Base-by-base conservation (phyloP, 2,329 filamentous ascomycete genomes). In the Aureobasidium leucospermi region DNA sequence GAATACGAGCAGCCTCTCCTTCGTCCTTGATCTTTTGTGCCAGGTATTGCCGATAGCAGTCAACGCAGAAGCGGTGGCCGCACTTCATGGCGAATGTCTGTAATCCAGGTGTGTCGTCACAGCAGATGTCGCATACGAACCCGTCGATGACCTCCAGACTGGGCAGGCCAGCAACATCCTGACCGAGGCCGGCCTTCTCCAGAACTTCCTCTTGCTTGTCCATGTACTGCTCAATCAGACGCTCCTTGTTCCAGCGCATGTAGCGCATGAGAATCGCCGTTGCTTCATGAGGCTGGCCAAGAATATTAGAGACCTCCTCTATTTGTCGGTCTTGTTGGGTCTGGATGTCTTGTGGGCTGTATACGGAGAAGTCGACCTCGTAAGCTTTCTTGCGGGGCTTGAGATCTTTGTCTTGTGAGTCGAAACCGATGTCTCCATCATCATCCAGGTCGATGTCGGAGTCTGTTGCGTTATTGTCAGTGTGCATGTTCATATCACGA, bases 121-220 rank as follows among this genome's bases (percentile, higher is more conserved):
- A 97, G 77, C 94, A 99, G 64, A 99, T 99, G 63, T 96, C 91
- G 75, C 94, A 99, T 67, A 83, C 79, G 72, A 99, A 99, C 8
- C 86, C 90, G 13, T 84, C 79, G 16, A 93, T 76, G 15, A 79
- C 77, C 70, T 92, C 83, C 3, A 95, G 81, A 68, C 83, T 86
- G 1, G 89, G 88, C 10, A 81, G 79, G 10, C 77, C 76, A 1
- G 77, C 75, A n/a, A 82, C 79, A 62, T 79, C 84, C 58, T 85
- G 82, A 38, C 86, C 87, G 32, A 99, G 76, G 0, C 94, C 94
- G 13, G 93, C 92, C 62, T 85, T 86, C 67, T 96, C 91, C 36
- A 97, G 77, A 2, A 94, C 84, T 68, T 87, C 84, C 61, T 88
- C 85, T 3, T 88, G 85, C 53, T 84, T 83, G 64, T 99, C 93